Conservation (phyloP, 495 filamentous ascomycete species). For the Apiosordaria backusii region DNA sequence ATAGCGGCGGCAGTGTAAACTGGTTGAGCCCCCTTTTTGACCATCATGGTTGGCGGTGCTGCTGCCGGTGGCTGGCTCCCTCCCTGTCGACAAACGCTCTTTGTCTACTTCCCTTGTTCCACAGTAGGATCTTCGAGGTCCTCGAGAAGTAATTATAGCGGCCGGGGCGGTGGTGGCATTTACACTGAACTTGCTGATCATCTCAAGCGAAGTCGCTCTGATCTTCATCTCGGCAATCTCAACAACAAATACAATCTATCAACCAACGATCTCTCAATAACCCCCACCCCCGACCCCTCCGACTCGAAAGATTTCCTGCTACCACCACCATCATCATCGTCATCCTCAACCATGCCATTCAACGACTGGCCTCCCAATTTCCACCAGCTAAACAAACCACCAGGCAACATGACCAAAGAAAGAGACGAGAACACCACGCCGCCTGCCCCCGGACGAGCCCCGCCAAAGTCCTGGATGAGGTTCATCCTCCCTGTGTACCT, state of each 20-base stretch:
- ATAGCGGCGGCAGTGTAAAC: background rate
- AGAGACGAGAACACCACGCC: background rate
- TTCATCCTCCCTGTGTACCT: conserved; percentile 9
- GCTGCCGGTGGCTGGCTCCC: background rate
- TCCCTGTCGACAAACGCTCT: background rate
- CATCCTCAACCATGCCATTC: too few species aligned
- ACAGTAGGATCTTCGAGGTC: background rate
- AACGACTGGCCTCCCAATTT: too few species aligned
- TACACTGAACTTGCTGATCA: background rate
- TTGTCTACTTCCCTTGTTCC: background rate
- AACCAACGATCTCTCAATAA: background rate
- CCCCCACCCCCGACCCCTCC: background rate
- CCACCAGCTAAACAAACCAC: too few species aligned
- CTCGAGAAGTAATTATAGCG: background rate
- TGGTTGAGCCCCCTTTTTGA: too few species aligned
- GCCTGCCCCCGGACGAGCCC: background rate
- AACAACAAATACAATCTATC: background rate
- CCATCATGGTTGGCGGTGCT: background rate
- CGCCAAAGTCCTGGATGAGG: conserved; percentile 2
- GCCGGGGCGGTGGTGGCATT: background rate
- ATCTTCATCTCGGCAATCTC: background rate
- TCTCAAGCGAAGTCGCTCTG: background rate
- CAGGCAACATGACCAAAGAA: background rate
- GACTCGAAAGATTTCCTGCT: background rate
- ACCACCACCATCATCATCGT: background rate